Percentiles rank a stretch among this genome's conserved stretches.
Evolutionary conservation across 495 filamentous ascomycete species (phyloP).

Genomic region (Hamigera avellanea): DNA sequence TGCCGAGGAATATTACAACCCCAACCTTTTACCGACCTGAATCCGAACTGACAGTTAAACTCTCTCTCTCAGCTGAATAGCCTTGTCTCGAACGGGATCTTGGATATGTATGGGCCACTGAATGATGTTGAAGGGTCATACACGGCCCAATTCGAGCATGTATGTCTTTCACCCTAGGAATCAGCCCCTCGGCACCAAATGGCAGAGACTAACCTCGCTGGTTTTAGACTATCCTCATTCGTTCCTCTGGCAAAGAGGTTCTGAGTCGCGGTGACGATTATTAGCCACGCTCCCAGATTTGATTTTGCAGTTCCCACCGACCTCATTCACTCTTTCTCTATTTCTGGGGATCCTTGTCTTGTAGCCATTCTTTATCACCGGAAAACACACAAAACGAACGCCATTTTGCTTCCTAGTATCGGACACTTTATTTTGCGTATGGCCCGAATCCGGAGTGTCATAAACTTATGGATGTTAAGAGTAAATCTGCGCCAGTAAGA

Average conservation of each 20-base stretch:
- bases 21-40: neutral
- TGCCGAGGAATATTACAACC: neutral
- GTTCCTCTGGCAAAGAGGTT: conserved; percentile 32
- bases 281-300: conserved; percentile 9
- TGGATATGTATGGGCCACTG: conserved; percentile 41
- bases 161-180: conserved; percentile 15
- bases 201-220: conserved; percentile 19
- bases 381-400: no score
- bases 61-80: conserved; percentile 33
- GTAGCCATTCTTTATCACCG: no score
- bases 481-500: no score
- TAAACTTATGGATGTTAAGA: no score
- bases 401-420: no score
- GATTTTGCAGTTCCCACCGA: no score
- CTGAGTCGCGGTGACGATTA: conserved; percentile 38
- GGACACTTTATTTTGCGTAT: no score
- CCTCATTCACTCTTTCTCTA: no score
- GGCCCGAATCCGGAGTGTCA: no score
- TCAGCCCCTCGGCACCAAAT: conserved; percentile 4
- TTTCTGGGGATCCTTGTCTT: no score
- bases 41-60: conserved; percentile 5
- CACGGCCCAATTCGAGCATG: conserved; percentile 52
- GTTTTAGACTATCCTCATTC: conserved; percentile 30
- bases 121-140: conserved; percentile 45
- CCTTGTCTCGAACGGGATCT: conserved; percentile 40